A percentile compares a stretch with the other conserved stretches of the same genome.
phyloP scores from a whole-genome alignment of 306 rosid genomes.

The Calophaca sinica region DNA sequence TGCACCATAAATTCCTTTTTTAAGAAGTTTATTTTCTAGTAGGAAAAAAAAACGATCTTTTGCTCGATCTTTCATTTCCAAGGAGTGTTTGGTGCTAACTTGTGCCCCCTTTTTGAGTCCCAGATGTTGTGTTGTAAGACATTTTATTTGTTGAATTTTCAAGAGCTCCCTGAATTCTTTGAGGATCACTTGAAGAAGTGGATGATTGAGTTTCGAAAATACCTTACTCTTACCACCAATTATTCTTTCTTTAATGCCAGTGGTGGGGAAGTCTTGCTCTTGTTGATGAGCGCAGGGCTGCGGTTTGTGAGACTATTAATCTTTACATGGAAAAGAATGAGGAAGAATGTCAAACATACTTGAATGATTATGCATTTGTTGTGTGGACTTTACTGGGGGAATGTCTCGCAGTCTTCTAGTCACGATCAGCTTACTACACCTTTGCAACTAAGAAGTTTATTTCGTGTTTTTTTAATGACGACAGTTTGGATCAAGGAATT shows the following conservation, averaged over 20 bases:
- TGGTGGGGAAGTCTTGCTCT: constrained; percentile 65
- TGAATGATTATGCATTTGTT: constrained; percentile 71
- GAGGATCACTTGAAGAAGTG: constrained; percentile 95
- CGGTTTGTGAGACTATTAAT: constrained; percentile 85
- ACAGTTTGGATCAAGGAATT: too few relatives aligned
- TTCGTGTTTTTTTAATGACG: too few relatives aligned
- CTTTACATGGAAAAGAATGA: constrained; percentile 90
- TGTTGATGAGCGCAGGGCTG: constrained; percentile 77
- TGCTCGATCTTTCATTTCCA: constrained; percentile 75
- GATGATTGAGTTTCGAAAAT: constrained; percentile 77
- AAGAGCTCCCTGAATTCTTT: constrained; percentile 87
- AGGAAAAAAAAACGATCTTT: constrained; percentile 72
- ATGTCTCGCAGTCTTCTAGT: constrained; percentile 68
- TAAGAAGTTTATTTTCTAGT: constrained; percentile 77
- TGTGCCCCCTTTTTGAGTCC: constrained; percentile 67
- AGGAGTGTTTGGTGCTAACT: constrained; percentile 55
- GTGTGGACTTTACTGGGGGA: constrained; percentile 71
- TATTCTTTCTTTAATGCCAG: constrained; percentile 72
- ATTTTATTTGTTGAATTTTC: constrained; percentile 77
- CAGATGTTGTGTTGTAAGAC: constrained; percentile 83
- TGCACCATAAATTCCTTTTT: constrained; percentile 81
- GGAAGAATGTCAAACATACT: constrained; percentile 78
- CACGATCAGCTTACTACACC: constrained; percentile 75
- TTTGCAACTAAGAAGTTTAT: too few relatives aligned
- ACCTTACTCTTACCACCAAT: constrained; percentile 48